Evolutionary conservation across 2,329 filamentous ascomycete species (phyloP), one percentile per base, ranked within the genome.

Genomic region (Pseudohalonectria lignicola): DNA sequence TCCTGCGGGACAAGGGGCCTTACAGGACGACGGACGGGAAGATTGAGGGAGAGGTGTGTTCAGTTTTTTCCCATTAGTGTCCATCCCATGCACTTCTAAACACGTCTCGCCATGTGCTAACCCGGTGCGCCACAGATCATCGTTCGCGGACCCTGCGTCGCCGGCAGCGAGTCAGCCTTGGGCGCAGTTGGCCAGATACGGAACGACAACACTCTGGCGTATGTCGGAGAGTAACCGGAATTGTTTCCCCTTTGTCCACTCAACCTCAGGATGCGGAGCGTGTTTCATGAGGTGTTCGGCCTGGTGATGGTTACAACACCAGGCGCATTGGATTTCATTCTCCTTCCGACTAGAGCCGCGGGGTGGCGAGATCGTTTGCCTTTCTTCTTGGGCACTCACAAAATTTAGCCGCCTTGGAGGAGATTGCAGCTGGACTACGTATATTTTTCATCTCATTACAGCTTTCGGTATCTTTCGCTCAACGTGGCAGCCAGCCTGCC

Each of bases 131-230:
- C n/a, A n/a, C 40, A 86, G 75, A 76, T 94, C 47, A 63, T 79
- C 28, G 82, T 82, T 4, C 69, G 69, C 25, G 86, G 86, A 1
- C 83, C 85, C 11, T 76, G 77, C 32, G 86, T 94, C 12, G 74
- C 76, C 37, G 81, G 79, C 31, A 71, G 68, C 6, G 76, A 83
- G 56, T 72, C 73, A 1, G 66, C 67, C 6, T 57, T 90, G 20
- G 77, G 80, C 4, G 67, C 81, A 10, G 59, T 70, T 35, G 85
- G 75, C 28, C 74, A 60, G 40, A 76, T 92, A 48, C 67, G 75
- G 34, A 69, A 79, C 32, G 86, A 93, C 55, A 76, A 84, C 53
- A 88, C 84, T 2, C 55, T 93, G 50, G 71, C 79, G 25, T 75
- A 73, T 48, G 57, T 56, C 30, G 71, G 44, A 39, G 32, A 9